Percentiles rank a stretch among this genome's conserved stretches.
Conservation (phyloP, 2,329 filamentous ascomycete species). For the Endoconidiophora polonica region DNA sequence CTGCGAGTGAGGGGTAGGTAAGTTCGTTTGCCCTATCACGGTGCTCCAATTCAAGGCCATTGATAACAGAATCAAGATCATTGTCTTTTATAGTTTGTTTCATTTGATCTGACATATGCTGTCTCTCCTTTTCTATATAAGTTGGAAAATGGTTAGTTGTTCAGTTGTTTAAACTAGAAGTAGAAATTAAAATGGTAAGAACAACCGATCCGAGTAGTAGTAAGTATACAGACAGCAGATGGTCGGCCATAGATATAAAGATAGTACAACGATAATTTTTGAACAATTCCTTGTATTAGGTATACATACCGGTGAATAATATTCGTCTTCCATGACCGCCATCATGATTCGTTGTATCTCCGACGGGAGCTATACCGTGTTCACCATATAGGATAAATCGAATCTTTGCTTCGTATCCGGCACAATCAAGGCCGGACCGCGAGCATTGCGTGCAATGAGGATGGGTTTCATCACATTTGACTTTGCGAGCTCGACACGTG, state of each 20-base stretch:
- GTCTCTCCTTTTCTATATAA: slow-evolving; percentile 1
- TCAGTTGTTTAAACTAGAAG: no score
- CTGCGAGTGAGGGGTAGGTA: not conserved
- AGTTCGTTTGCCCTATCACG: not conserved
- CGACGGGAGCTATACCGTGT: not conserved
- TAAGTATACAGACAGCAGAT: no score
- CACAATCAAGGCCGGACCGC: slow-evolving; percentile 4
- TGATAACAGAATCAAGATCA: slow-evolving; percentile 1
- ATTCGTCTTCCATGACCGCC: slow-evolving; percentile 10
- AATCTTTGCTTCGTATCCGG: slow-evolving; percentile 9
- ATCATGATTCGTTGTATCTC: not conserved
- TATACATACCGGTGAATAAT: slow-evolving; percentile 8
- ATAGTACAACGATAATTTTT: no score
- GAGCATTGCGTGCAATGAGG: slow-evolving; percentile 5
- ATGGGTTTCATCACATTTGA: slow-evolving; percentile 11
- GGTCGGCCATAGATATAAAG: no score
- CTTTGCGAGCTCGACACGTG: slow-evolving; percentile 10
- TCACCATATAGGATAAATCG: slow-evolving; percentile 7
- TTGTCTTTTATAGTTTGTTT: not conserved
- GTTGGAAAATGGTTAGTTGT: no score
- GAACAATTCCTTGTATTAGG: not conserved
- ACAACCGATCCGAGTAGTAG: no score
- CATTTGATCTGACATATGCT: slow-evolving; percentile 3
- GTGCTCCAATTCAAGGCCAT: not conserved
- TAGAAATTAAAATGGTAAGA: not conserved